Percentiles rank a stretch among this genome's conserved stretches.
phyloP scores from a whole-genome alignment of 192 early-diverging fungal species.

The Rhizoclosmatium sp. region DNA sequence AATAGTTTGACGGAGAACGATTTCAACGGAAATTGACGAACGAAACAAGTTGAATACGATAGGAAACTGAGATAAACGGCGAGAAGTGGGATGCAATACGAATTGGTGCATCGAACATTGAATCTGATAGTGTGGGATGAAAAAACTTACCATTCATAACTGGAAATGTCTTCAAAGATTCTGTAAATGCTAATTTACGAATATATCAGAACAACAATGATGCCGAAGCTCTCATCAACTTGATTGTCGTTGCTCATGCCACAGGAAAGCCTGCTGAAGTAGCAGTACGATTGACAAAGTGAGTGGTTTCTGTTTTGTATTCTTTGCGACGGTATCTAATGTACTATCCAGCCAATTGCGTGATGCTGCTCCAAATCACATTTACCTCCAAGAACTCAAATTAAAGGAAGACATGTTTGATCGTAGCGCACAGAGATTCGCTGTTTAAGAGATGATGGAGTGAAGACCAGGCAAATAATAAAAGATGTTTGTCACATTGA shows the following conservation, averaged over 20 bases:
- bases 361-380: constrained; percentile 78
- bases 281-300: constrained; percentile 70
- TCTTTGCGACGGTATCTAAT: too few species aligned
- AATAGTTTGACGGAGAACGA: too few species aligned
- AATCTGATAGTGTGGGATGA: too few species aligned
- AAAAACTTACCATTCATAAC: too few species aligned
- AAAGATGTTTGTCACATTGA: background rate
- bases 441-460: constrained; percentile 18
- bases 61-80: too few species aligned
- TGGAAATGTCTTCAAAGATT: too few species aligned
- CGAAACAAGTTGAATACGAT: too few species aligned
- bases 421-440: constrained; percentile 50
- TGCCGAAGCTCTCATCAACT: constrained; percentile 87
- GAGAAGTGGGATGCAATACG: too few species aligned
- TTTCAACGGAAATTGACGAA: too few species aligned
- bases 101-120: too few species aligned
- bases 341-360: constrained; percentile 69
- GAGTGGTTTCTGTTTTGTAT: constrained; percentile 27
- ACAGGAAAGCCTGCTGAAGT: constrained; percentile 74
- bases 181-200: too few species aligned
- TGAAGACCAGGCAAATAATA: background rate
- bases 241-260: constrained; percentile 77
- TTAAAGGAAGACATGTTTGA: constrained; percentile 88
- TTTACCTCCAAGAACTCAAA: constrained; percentile 77
- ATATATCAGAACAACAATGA: constrained; percentile 66